These are phyloP conservation scores for Fonsecaea pugnacius DNA, from an alignment of 2,329 filamentous ascomycete genomes.

Conservation along the genomic window DNA sequence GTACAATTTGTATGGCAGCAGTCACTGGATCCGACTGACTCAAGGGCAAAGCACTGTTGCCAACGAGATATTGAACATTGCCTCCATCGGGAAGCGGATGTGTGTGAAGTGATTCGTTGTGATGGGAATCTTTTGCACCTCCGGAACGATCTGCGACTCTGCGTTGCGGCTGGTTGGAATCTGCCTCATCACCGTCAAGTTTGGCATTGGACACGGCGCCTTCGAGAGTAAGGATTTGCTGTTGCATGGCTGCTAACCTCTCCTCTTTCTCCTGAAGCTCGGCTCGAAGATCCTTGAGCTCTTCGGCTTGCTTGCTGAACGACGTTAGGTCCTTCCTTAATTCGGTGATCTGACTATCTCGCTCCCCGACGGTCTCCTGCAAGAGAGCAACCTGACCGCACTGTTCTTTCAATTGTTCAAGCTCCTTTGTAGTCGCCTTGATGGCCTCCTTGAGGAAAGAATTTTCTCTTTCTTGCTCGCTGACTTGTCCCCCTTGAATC, in stretches of 20 bases:
- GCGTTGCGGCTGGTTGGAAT: not conserved
- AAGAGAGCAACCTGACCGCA: constrained; percentile 11
- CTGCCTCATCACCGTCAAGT: constrained; percentile 10
- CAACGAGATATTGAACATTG: not conserved
- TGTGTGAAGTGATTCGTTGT: not conserved
- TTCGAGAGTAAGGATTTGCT: constrained; percentile 20
- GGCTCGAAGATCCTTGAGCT: constrained; percentile 12
- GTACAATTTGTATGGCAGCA: constrained; percentile 4
- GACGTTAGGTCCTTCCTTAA: constrained; percentile 1
- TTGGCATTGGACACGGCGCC: constrained; percentile 21
- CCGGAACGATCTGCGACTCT: constrained; percentile 23
- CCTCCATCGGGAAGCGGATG: not conserved
- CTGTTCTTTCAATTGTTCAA: constrained; percentile 8
- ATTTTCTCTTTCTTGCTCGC: not conserved
- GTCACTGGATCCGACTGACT: not conserved
- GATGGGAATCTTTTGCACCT: not conserved
- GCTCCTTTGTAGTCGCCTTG: constrained; percentile 5
- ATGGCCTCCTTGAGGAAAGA: constrained; percentile 7
- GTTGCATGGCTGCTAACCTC: constrained; percentile 9
- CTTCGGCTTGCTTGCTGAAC: not conserved
- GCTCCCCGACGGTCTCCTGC: constrained; percentile 4
- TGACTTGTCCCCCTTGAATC: not conserved
- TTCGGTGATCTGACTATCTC: constrained; percentile 13
- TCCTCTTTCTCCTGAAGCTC: constrained; percentile 12
- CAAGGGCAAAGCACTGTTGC: not conserved